Conservation (phyloP, 192 early-diverging fungal genomes). For the Endogone sp. region DNA sequence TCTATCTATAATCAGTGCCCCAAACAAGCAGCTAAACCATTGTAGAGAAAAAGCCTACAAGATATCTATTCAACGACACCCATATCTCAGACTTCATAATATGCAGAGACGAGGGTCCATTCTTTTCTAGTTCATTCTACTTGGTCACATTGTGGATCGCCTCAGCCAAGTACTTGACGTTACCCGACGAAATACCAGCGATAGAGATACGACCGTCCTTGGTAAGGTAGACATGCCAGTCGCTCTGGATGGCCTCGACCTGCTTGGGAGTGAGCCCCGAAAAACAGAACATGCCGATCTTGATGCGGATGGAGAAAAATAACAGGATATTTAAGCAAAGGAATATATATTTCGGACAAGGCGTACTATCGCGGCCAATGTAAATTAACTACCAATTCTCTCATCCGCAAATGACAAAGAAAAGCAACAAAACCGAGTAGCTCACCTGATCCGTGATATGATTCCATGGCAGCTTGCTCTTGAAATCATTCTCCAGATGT, state of each 20-base stretch:
- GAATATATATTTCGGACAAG: background rate
- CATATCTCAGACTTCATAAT: too few species aligned
- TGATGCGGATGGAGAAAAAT: background rate
- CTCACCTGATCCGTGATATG: conserved; percentile 73
- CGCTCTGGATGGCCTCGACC: conserved; percentile 74
- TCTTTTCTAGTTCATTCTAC: too few species aligned
- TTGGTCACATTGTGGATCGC: conserved; percentile 94
- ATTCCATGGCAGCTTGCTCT: conserved; percentile 75
- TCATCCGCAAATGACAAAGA: background rate
- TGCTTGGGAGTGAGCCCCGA: conserved; percentile 89
- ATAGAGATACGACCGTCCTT: conserved; percentile 95
- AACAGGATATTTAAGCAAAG: too few species aligned
- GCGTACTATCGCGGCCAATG: conserved; percentile 1
- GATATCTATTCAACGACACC: too few species aligned
- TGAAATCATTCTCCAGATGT: conserved; percentile 80
- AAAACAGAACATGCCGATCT: conserved; percentile 99
- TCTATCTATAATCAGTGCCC: too few species aligned
- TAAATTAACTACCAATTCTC: conserved; percentile 8
- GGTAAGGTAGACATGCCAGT: conserved; percentile 93
- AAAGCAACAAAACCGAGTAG: conserved; percentile 10
- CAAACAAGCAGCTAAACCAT: too few species aligned
- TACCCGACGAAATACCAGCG: conserved; percentile 88
- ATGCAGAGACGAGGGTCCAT: too few species aligned
- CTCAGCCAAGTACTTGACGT: conserved; percentile 95
- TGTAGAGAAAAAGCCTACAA: too few species aligned